These are phyloP conservation scores for Echites panduratus DNA, from an alignment of 257 asterid genomes.

Conservation along the genomic window DNA sequence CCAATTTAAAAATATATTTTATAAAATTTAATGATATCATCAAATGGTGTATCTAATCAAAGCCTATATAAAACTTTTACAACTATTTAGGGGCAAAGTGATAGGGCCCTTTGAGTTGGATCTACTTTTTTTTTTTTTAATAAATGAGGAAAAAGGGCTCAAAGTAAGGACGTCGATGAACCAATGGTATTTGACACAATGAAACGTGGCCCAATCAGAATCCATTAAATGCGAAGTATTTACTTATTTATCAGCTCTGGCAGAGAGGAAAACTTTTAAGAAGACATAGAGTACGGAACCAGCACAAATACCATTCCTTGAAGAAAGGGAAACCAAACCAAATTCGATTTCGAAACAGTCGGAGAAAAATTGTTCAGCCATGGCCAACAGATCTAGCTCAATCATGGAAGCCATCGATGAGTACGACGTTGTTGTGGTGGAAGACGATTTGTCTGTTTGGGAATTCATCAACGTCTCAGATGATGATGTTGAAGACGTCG, in stretches of 20 bases:
- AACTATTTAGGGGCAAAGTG: too few species aligned
- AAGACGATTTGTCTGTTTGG: constrained; percentile 51
- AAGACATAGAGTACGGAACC: neutral
- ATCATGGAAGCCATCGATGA: constrained; percentile 15
- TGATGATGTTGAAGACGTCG: constrained; percentile 30
- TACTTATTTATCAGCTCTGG: neutral
- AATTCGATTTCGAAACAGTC: neutral
- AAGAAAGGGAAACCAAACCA: neutral
- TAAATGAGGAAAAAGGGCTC: neutral
- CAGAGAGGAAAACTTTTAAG: neutral
- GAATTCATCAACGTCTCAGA: constrained; percentile 74
- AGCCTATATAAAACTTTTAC: too few species aligned
- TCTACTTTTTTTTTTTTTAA: too few species aligned
- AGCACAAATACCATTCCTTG: neutral
- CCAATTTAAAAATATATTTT: too few species aligned
- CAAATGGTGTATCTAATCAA: too few species aligned
- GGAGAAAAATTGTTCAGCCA: constrained; percentile 15
- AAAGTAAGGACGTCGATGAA: constrained; percentile 1
- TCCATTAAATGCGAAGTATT: neutral
- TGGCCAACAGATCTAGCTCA: constrained; percentile 33
- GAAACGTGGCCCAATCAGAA: constrained; percentile 4
- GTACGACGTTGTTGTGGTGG: constrained; percentile 34
- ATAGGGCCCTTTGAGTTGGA: too few species aligned
- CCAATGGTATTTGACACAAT: neutral
- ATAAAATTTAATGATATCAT: too few species aligned